Evolutionary conservation across 176 grass and related monocot genomes (phyloP), one percentile per base, ranked within the genome.

Genomic region (Musa beccarii): DNA sequence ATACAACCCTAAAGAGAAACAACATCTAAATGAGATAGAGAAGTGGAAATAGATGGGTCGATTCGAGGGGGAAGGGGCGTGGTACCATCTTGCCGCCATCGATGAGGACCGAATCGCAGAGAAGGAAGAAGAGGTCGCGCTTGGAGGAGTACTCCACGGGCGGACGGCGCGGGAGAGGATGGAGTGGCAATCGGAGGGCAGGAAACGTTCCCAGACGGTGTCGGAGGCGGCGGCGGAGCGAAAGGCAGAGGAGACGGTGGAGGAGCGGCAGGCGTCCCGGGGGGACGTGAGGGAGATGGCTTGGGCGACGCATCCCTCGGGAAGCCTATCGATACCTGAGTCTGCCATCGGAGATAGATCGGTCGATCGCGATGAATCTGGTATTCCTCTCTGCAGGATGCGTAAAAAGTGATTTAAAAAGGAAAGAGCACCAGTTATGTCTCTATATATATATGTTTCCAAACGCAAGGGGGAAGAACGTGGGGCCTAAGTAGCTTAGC

Each of bases 61-160:
- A 71, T 52, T 50, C 9, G 50, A 50, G 2, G 14, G 9, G 20
- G 22, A 2, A n/a, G 13, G 51, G 4, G 19, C n/a, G 53, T 11
- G 10, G 20, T 3, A 83, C 81, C 75, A 72, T 83, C 15, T 53
- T 62, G 56, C 75, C 75, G 28, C 34, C 81, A 43, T 83, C 81
- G 28, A 83, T 55, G n/a, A 61, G 63, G 54, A 84, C 53, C 15
- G 66, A 20, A 29, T 73, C 51, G 68, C 51, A 74, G 66, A 84
- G 82, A 51, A 62, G 54, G 67, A 78, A 63, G 66, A 72, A 78
- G 54, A 84, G 67, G 12, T 84, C 75, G 54, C 77, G 75, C 54
- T 70, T 79, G 12, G 57, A 34, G 19, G 61, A 29, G 64, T 49
- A 61, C 22, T 78, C 34, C n/a, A 63, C 59, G 1, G 63, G 11